A percentile compares a stretch with the other conserved stretches of the same genome.
Evolutionary conservation across 805 yeast species (phyloP).

Genomic region (Saturnispora ahearnii): DNA sequence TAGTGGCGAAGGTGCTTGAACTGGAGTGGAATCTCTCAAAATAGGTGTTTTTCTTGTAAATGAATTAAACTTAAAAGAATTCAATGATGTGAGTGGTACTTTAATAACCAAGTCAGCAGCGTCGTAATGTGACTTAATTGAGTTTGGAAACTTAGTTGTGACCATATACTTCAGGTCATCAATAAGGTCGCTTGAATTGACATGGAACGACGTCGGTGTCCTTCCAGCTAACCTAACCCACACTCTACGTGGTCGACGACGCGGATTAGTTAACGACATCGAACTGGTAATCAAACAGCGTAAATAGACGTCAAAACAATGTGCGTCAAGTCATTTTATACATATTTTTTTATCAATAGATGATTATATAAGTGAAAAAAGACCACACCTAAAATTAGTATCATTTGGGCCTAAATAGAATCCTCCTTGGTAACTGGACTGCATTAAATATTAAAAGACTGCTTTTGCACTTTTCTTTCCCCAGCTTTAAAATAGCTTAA

Average conservation of each 20-base stretch:
- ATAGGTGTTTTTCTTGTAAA: neutral
- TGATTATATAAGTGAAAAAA: no score
- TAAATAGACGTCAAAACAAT: neutral
- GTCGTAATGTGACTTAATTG: conserved; percentile 52
- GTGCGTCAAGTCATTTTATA: neutral
- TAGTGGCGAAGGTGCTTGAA: conserved; percentile 4
- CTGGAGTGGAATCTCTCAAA: neutral
- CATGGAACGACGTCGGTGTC: conserved; percentile 61
- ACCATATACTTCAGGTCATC: conserved; percentile 75
- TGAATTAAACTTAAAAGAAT: neutral
- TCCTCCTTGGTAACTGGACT: no score
- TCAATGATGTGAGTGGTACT: neutral
- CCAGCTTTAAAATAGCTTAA: no score
- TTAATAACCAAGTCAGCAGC: conserved; percentile 53
- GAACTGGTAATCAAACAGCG: neutral
- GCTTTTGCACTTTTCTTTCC: no score
- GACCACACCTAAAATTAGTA: no score
- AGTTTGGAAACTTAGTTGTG: conserved; percentile 55
- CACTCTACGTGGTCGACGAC: conserved; percentile 30
- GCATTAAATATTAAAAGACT: no score
- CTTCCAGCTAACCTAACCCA: conserved; percentile 47
- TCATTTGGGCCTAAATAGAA: no score
- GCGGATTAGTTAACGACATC: neutral
- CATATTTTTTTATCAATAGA: neutral
- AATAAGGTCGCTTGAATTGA: conserved; percentile 53